Conservation (phyloP, 1,284 basidiomycete species). For the Grifola frondosa region DNA sequence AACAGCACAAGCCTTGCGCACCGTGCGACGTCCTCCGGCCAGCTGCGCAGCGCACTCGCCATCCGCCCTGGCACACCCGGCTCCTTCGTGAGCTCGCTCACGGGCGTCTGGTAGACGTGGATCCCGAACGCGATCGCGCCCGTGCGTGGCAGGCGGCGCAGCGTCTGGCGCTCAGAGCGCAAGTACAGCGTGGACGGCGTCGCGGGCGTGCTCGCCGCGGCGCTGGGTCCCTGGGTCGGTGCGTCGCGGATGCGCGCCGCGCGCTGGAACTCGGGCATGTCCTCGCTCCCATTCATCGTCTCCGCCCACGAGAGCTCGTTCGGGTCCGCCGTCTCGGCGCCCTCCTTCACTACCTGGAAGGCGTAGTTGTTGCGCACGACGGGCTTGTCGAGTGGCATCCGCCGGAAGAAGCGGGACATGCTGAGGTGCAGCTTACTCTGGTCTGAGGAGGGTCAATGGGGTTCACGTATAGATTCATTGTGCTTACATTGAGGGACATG, state of each 20-base stretch:
- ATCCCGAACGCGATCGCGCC: conserved; percentile 80
- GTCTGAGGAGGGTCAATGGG: conserved; percentile 39
- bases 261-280: conserved; percentile 32
- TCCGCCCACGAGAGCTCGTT: conserved; percentile 70
- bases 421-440: conserved; percentile 62
- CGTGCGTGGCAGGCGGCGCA: conserved; percentile 63
- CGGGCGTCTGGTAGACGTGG: conserved; percentile 66
- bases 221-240: conserved; percentile 4
- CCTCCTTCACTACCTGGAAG: conserved; percentile 51
- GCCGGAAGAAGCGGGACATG: conserved; percentile 70
- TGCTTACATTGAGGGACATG: conserved; percentile 69
- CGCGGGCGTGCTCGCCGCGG: conserved; percentile 16
- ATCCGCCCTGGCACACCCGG: conserved; percentile 65
- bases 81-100: conserved; percentile 59
- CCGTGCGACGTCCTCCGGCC: conserved; percentile 64
- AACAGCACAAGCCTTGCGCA: conserved; percentile 17
- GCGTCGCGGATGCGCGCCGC: conserved; percentile 20
- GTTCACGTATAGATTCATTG: neutral
- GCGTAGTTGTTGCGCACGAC: conserved; percentile 74
- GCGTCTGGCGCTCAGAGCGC: conserved; percentile 71
- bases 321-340: conserved; percentile 45
- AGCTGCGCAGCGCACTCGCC: conserved; percentile 66
- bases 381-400: conserved; percentile 64
- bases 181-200: conserved; percentile 52
- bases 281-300: conserved; percentile 66